These are phyloP conservation scores for Artomyces pyxidatus DNA, from an alignment of 768 basidiomycete genomes.

Conservation along the genomic window DNA sequence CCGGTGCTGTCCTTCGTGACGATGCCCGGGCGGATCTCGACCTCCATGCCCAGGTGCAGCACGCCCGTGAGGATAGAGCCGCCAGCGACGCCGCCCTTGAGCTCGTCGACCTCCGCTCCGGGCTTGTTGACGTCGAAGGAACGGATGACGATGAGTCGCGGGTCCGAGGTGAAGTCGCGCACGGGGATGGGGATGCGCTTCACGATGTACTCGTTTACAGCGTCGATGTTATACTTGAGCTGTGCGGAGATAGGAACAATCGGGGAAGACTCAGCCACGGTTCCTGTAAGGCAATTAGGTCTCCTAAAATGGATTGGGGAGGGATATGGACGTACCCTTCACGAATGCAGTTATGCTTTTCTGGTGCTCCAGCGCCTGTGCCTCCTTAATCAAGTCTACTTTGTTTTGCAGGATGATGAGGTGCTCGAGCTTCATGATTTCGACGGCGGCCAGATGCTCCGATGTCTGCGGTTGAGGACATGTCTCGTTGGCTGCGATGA, in stretches of 20 bases:
- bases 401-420: constrained; percentile 99
- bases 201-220: constrained; percentile 97
- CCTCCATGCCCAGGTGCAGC: constrained; percentile 82
- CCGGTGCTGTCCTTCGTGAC: constrained; percentile 92
- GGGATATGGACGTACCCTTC: constrained; percentile 50
- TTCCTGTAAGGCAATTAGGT: constrained; percentile 48
- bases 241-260: constrained; percentile 99
- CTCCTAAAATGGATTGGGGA: background rate
- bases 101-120: constrained; percentile 91
- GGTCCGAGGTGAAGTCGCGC: constrained; percentile 87
- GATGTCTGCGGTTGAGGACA: constrained; percentile 99
- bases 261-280: constrained; percentile 93
- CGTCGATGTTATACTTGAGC: constrained; percentile 98
- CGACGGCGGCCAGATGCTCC: constrained; percentile 96
- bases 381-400: constrained; percentile 95
- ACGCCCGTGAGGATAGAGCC: constrained; percentile 93
- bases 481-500: constrained; percentile 96
- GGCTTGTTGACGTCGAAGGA: constrained; percentile 99
- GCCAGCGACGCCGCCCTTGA: constrained; percentile 97
- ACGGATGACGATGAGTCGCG: constrained; percentile 95
- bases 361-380: constrained; percentile 90
- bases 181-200: constrained; percentile 92
- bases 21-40: constrained; percentile 95
- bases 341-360: constrained; percentile 95
- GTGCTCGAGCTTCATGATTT: constrained; percentile 98